Evolutionary conservation across 1,284 basidiomycete genomes (phyloP), one percentile per base, ranked within the genome.

Genomic region (Papiliotrema flavescens): DNA sequence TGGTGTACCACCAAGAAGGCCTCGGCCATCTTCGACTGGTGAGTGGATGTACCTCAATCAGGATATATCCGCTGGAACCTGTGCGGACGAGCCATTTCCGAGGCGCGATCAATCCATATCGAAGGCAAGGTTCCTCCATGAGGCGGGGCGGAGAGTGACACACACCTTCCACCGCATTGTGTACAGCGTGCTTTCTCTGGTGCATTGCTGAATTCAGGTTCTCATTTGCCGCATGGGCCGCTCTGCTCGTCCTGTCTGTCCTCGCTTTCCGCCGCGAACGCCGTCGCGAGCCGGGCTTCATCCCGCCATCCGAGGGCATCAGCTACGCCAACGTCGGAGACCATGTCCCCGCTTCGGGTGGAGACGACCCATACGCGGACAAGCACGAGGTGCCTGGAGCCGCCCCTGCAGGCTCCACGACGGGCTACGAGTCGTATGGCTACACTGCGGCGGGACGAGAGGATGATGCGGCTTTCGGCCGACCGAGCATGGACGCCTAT

Each of bases 1-100:
- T 94, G 88, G 87, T 95, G 91, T 74, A 84, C 80, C 59, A 93
- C 91, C 7, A 93, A 94, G 78, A 90, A 90, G 67, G 90, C 91
- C 3, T 88, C 82, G 0, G 83, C 83, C 7, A 83, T 92, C 51
- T 93, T 95, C 75, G 87, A 91, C 70, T 93, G 90, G 91, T 73
- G 37, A 49, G 57, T 90, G n/a, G 79, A 32, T 11, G 28, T 32
- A 11, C 11, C 28, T 6, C 28, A 32, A 32, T 6, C 28, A 32
- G 11, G 28, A 5, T 11, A 32, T 32, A 11, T 32, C 28, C 11
- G 11, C 11, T 32, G 11, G 28, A 32, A 32, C 28, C 6, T 11
- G 5, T 32, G 28, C 5, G 28, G 28, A 11, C 28, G 28, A 32
- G 28, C n/a, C n/a, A n/a, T n/a, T n/a, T n/a, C n/a, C n/a, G n/a